Evolutionary conservation across 2,329 filamentous ascomycete genomes (phyloP).

Genomic region (Alternaria infectoria): DNA sequence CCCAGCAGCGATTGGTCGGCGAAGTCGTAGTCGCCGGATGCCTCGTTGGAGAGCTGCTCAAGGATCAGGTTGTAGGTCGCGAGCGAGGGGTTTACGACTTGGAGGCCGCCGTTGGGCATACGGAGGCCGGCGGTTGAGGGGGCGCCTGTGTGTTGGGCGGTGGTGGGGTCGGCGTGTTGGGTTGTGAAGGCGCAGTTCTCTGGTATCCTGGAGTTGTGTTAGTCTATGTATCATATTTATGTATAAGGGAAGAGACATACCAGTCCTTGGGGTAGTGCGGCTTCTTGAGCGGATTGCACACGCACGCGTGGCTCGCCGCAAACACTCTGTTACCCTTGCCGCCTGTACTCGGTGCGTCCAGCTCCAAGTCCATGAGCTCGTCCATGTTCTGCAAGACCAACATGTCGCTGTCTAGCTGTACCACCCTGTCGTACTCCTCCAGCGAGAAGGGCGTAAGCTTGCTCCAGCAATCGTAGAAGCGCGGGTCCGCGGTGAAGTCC

Average conservation of each 20-base stretch:
- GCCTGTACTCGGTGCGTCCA: conserved; percentile 64
- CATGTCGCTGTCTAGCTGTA: conserved; percentile 91
- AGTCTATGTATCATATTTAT: background rate
- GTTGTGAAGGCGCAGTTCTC: conserved; percentile 67
- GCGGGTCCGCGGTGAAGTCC: conserved; percentile 77
- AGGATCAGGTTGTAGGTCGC: conserved; percentile 61
- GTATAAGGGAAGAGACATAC: conserved; percentile 44
- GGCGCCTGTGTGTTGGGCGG: conserved; percentile 61
- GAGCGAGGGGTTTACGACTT: conserved; percentile 65
- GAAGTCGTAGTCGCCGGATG: conserved; percentile 62
- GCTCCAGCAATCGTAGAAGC: conserved; percentile 90
- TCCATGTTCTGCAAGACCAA: conserved; percentile 85
- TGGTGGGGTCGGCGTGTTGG: conserved; percentile 59
- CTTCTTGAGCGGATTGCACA: conserved; percentile 82
- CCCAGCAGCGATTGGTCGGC: conserved; percentile 65
- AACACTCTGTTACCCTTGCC: conserved; percentile 72
- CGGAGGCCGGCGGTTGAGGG: conserved; percentile 58
- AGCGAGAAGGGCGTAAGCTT: conserved; percentile 83
- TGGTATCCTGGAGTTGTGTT: conserved; percentile 50
- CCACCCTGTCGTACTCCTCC: conserved; percentile 76
- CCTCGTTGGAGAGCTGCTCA: conserved; percentile 53
- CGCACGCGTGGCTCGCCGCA: conserved; percentile 82
- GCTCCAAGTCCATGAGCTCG: conserved; percentile 82
- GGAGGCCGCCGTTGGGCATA: conserved; percentile 67
- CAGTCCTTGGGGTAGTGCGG: conserved; percentile 79